Evolutionary conservation across 129 eudicot genomes (phyloP), one percentile per base, ranked within the genome.

Genomic region (Centaurea solstitialis): DNA sequence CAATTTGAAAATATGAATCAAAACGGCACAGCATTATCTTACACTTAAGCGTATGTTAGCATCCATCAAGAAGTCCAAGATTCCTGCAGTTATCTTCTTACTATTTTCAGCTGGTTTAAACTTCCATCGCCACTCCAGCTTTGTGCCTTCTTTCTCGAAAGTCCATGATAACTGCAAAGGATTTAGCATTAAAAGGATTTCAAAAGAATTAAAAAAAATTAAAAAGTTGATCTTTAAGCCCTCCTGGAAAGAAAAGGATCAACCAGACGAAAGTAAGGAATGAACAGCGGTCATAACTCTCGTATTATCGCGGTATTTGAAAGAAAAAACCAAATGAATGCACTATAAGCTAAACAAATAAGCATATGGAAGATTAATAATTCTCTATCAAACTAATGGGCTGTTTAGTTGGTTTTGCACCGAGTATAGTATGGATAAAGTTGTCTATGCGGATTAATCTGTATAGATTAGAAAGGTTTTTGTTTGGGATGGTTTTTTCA

Each of bases 71-170:
- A 92, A 92, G 77, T 92, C 97, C 82, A 92, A 85, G 65, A 92
- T 87, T 33, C 45, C 85, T 70, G 90, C 83, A 1, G 93, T 90
- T 41, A 86, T 90, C 80, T 81, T 81, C 87, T 86, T 90, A 33
- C 90, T 86, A 35, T 89, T 72, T 13, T 87, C 82, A 17, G 90
- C 85, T 70, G 91, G 90, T 82, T 87, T 89, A 73, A 93, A 92
- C 38, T 90, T 88, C 98, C 98, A 92, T 41, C 97, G 87, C 98
- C 98, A 94, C 73, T 94, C 98, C 79, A 94, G 90, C 84, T 87
- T 90, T 30, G 87, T 90, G 11, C 96, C 96, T 92, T 94, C 96
- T 87, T 81, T 94, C 85, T 88, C 96, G 57, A 94, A 92, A 15
- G 94, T 90, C 97, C 97, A 94, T 66, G 97, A 88, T 84, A 94